Conservation (phyloP, 257 asterid species). For the Mitragyna speciosa region DNA sequence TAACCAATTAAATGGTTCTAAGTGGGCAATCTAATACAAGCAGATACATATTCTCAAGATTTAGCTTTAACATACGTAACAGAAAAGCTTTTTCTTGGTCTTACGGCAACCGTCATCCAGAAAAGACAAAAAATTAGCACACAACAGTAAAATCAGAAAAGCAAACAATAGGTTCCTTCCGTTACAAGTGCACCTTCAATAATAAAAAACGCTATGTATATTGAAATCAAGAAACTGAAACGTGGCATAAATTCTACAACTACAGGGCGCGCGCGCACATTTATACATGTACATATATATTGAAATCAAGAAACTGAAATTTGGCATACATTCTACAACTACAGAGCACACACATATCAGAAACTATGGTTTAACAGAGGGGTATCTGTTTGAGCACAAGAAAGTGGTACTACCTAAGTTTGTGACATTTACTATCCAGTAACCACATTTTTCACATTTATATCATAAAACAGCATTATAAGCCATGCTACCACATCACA, state of each 20-base stretch:
- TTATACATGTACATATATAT: background rate
- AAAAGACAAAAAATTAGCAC: background rate
- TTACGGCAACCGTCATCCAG: background rate
- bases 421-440: background rate
- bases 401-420: background rate
- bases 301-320: slow-evolving; percentile 2
- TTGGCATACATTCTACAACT: background rate
- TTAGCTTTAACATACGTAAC: background rate
- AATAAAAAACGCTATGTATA: too few species aligned
- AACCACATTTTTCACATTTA: background rate
- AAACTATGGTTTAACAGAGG: background rate
- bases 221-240: too few species aligned
- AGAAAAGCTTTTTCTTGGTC: background rate
- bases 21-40: background rate
- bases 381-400: background rate
- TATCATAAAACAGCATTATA: background rate
- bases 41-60: background rate
- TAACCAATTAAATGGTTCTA: background rate
- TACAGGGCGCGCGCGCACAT: too few species aligned
- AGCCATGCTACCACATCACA: background rate
- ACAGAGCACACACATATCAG: background rate
- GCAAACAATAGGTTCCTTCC: background rate
- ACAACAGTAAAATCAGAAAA: background rate
- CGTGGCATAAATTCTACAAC: too few species aligned
- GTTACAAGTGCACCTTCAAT: background rate